A percentile compares a stretch with the other conserved stretches of the same genome.
Conservation (phyloP, 2,329 filamentous ascomycete species). For the Fusarium oligoseptatum region DNA sequence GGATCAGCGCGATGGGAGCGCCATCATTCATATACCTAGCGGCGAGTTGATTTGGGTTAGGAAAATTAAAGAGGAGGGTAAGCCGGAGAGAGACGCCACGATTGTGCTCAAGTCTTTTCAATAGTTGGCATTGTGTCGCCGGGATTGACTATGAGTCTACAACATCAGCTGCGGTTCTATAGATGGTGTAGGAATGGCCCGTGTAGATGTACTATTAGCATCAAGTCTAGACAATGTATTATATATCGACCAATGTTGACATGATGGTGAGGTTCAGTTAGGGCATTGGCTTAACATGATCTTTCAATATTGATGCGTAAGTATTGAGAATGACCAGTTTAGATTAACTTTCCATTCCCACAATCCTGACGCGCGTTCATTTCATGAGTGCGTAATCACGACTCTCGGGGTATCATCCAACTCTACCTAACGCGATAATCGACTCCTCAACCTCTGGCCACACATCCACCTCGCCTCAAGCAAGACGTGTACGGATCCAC, state of each 20-base stretch:
- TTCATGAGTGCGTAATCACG: conserved; percentile 6
- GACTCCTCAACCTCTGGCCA: background rate
- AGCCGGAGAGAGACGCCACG: conserved; percentile 44
- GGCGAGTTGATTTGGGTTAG: conserved; percentile 46
- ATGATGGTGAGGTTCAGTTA: background rate
- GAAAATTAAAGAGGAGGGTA: conserved; percentile 53
- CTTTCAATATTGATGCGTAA: background rate
- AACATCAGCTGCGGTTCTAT: background rate
- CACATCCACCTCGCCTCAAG: conserved; percentile 16
- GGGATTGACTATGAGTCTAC: background rate
- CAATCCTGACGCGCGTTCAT: conserved; percentile 5
- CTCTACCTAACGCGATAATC: conserved; percentile 16
- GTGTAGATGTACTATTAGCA: background rate
- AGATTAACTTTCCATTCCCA: background rate
- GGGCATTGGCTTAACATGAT: background rate
- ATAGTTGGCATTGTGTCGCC: background rate
- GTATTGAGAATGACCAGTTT: background rate
- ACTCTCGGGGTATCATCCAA: conserved; percentile 45
- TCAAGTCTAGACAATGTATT: background rate
- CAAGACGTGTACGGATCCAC: conserved; percentile 61
- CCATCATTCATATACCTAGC: conserved; percentile 37
- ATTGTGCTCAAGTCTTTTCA: conserved; percentile 37
- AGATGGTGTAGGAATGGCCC: background rate
- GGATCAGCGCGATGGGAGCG: conserved; percentile 37
- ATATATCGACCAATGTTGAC: background rate